Evolutionary conservation across 2,329 filamentous ascomycete genomes (phyloP), one percentile per base, ranked within the genome.

Genomic region (Beauveria australis): DNA sequence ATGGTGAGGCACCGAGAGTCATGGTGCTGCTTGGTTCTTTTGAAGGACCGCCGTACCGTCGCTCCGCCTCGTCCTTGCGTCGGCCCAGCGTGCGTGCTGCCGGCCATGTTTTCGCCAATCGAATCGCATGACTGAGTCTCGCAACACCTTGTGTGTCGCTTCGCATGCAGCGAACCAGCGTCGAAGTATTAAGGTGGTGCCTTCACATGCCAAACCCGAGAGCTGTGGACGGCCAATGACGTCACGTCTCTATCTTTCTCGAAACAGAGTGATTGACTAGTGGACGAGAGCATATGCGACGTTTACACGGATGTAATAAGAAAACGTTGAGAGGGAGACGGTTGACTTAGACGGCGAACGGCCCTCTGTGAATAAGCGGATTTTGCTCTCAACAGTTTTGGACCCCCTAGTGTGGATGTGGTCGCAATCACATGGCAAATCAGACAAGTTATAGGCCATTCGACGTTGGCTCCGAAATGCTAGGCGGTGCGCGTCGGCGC

Each of bases 1-100:
- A 47, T 2, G 1, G 37, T 5, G 5, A 56, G 41, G 53, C 44
- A 37, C 53, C 26, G 48, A 22, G 46, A 37, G 2, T 48, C 14
- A 18, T 28, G 28, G 3, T 37, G 16, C 28, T 55, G 28, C 16
- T n/a, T n/a, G n/a, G n/a, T n/a, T n/a, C n/a, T n/a, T n/a, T n/a
- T n/a, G n/a, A n/a, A n/a, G n/a, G 19, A 24, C 19, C 59, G 22
- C 62, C 63, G 26, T 28, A 43, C 4, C 58, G 62, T 28, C 54
- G 53, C 33, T 64, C 62, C 8, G 26, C 28, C 12, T 58, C 33
- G 43, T 63, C 62, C 16, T 59, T 57, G 22, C 63, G 62, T 18
- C 60, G 57, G 51, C 58, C 48, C 3, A 61, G 41, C 9, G 52
- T 57, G 33, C 7, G 52, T 57, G 10, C 60, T 53, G 7, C 22